Conservation (phyloP, 352 stramenopile species). For the Globisporangium takayamanum region DNA sequence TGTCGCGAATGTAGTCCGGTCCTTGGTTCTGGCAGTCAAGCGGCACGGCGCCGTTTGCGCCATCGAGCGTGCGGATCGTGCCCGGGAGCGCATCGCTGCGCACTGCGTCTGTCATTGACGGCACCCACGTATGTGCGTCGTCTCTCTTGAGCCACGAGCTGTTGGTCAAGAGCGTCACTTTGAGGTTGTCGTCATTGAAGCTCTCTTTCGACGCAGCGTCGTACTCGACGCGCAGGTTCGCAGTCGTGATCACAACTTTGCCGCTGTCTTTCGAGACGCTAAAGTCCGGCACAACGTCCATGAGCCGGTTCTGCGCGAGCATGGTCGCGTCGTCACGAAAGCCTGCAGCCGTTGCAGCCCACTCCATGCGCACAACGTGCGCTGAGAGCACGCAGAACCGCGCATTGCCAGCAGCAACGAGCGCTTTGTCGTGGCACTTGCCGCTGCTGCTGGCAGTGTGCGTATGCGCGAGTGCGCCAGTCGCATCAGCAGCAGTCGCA, state of each 20-base stretch:
- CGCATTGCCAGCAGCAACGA: constrained; percentile 18
- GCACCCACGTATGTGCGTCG: constrained; percentile 10
- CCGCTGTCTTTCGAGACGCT: constrained; percentile 9
- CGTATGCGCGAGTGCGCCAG: background rate
- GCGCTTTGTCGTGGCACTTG: constrained; percentile 13
- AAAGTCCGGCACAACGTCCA: constrained; percentile 16
- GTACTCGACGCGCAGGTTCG: constrained; percentile 16
- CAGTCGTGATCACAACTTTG: constrained; percentile 16
- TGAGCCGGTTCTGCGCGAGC: constrained; percentile 15
- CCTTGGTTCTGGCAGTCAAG: constrained; percentile 27
- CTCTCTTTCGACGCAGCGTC: constrained; percentile 13
- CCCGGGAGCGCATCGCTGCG: constrained; percentile 20
- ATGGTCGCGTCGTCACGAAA: constrained; percentile 23
- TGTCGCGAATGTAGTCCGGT: constrained; percentile 21
- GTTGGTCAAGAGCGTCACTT: constrained; percentile 11
- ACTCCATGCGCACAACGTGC: constrained; percentile 32
- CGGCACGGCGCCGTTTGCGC: constrained; percentile 17
- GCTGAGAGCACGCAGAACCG: constrained; percentile 32
- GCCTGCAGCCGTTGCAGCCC: background rate
- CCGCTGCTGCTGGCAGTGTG: background rate
- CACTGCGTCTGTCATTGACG: constrained; percentile 18
- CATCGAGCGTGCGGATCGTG: constrained; percentile 35
- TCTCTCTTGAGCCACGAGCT: background rate
- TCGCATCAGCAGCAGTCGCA: background rate
- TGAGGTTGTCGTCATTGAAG: constrained; percentile 24